Conservation (phyloP, 345 rosid species). For the Angophora floribunda region DNA sequence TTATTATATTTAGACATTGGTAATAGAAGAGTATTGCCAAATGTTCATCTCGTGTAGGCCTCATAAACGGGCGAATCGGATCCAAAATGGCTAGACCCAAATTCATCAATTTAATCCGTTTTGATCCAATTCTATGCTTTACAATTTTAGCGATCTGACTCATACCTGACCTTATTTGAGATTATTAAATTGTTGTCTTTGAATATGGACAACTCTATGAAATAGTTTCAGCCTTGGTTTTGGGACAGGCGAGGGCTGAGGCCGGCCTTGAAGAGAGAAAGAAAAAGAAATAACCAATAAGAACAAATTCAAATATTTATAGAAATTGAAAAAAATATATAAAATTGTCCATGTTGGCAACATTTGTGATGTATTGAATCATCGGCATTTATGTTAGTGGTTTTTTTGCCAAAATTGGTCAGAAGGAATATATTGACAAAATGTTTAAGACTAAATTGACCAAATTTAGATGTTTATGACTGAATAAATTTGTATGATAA, state of each 20-base stretch:
- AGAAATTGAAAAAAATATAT: neutral
- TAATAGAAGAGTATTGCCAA: neutral
- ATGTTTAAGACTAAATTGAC: neutral
- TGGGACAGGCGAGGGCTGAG: rapidly evolving
- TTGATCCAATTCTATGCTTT: neutral
- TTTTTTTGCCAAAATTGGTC: rapidly evolving
- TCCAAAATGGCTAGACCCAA: neutral
- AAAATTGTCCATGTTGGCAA: too few relatives aligned
- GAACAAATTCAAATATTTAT: neutral
- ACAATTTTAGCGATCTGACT: neutral
- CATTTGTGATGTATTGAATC: rapidly evolving
- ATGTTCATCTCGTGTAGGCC: too few relatives aligned
- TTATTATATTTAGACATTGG: neutral
- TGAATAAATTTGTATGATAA: neutral
- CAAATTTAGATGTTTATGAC: neutral
- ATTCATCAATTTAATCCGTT: neutral
- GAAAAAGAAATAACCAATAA: neutral
- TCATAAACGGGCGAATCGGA: neutral
- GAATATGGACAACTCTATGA: neutral
- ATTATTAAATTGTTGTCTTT: neutral
- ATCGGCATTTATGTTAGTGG: rapidly evolving
- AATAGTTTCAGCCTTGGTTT: neutral
- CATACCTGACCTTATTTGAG: rapidly evolving
- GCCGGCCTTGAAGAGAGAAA: neutral
- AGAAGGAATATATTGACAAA: neutral